phyloP scores from a whole-genome alignment of 495 filamentous ascomycete species.

The Amniculicola lignicola region DNA sequence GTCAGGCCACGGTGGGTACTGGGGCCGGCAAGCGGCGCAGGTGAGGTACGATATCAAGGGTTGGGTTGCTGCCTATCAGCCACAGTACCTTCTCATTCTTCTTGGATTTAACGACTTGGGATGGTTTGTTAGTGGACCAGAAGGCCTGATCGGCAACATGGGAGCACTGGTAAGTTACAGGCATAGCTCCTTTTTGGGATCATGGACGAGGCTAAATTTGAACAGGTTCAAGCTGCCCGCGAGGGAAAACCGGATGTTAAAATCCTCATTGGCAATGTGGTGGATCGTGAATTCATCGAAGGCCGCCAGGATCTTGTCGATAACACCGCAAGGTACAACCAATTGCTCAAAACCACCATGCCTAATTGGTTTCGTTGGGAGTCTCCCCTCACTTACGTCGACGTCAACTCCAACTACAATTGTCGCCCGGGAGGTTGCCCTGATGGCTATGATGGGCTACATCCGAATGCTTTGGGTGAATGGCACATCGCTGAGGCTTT shows the following conservation, averaged over 20 bases:
- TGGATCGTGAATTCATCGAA: neutral
- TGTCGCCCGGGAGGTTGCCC: neutral
- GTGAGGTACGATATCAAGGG: neutral
- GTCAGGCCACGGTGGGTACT: neutral
- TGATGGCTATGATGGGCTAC: neutral
- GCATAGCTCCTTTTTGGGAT: too few species aligned
- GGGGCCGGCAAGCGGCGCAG: constrained; percentile 5
- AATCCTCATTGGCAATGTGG: neutral
- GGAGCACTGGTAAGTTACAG: neutral
- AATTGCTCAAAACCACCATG: neutral
- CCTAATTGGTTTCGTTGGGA: neutral
- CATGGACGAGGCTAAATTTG: too few species aligned
- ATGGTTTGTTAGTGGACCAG: constrained; percentile 7
- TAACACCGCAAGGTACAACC: neutral
- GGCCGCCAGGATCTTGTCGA: neutral
- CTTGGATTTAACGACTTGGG: constrained; percentile 11
- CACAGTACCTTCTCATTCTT: neutral
- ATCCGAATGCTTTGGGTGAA: neutral
- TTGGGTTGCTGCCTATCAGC: neutral
- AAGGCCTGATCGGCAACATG: constrained; percentile 1
- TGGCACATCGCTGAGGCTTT: neutral
- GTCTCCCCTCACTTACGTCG: neutral
- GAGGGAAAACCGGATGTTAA: neutral
- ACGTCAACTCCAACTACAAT: neutral
- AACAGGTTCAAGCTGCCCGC: neutral